phyloP scores from a whole-genome alignment of 2,329 filamentous ascomycete genomes.

The Furcasterigmium furcatum region DNA sequence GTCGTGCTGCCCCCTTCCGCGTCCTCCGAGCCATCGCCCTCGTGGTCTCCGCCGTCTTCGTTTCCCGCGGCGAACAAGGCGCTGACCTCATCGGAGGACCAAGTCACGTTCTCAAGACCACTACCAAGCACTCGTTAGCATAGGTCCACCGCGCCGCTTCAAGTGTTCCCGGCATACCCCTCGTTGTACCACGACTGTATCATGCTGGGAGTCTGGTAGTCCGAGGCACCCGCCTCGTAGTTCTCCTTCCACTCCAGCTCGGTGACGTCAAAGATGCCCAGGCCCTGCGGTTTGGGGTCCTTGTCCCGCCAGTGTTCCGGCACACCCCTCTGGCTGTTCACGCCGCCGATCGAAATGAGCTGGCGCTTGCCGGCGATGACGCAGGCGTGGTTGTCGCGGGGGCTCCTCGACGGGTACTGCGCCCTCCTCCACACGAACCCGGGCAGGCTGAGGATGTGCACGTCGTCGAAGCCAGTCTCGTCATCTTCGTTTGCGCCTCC shows the following conservation, averaged over 20 bases:
- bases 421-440: constrained; percentile 30
- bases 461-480: constrained; percentile 19
- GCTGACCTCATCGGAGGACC: background rate
- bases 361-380: constrained; percentile 30
- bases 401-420: constrained; percentile 12
- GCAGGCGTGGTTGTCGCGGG: constrained; percentile 27
- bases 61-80: background rate
- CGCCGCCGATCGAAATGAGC: constrained; percentile 35
- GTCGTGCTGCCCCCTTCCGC: background rate
- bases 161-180: too few relatives aligned
- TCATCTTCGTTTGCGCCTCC: constrained; percentile 22
- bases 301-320: constrained; percentile 16
- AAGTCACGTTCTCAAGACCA: background rate
- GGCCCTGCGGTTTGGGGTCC: constrained; percentile 29
- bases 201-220: constrained; percentile 26
- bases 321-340: constrained; percentile 17
- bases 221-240: constrained; percentile 26
- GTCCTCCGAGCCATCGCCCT: background rate
- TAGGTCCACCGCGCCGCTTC: too few relatives aligned
- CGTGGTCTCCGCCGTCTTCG: background rate
- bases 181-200: constrained; percentile 28
- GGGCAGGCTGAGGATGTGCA: too few relatives aligned
- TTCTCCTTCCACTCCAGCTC: constrained; percentile 26
- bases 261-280: constrained; percentile 38
- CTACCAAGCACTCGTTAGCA: too few relatives aligned